phyloP scores from a whole-genome alignment of 306 rosid genomes.

The Calophaca sinica region DNA sequence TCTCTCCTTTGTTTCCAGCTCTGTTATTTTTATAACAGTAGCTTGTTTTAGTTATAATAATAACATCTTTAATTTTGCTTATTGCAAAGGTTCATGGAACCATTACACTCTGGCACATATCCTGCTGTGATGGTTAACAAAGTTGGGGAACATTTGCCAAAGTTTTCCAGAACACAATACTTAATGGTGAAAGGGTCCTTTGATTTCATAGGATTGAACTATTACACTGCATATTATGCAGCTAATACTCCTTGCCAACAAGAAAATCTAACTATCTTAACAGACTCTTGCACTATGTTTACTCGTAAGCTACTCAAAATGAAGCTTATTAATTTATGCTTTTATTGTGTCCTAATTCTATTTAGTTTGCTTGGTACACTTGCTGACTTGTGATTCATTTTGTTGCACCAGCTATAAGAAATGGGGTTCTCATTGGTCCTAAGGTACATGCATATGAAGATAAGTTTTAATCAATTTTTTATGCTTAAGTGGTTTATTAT shows the following conservation, averaged over 20 bases:
- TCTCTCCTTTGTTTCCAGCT: slow-evolving; percentile 15
- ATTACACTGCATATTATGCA: slow-evolving; percentile 62
- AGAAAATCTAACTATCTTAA: slow-evolving; percentile 17
- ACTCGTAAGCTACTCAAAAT: slow-evolving; percentile 45
- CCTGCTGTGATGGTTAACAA: slow-evolving; percentile 56
- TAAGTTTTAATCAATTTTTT: neutral
- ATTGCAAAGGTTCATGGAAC: slow-evolving; percentile 62
- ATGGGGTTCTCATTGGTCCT: slow-evolving; percentile 60
- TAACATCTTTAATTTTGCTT: slow-evolving; percentile 16
- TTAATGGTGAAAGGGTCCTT: slow-evolving; percentile 58
- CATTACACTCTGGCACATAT: slow-evolving; percentile 60
- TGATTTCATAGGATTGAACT: slow-evolving; percentile 72
- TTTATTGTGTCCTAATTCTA: neutral
- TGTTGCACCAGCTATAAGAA: slow-evolving; percentile 45
- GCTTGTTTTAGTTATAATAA: neutral
- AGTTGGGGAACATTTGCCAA: slow-evolving; percentile 58
- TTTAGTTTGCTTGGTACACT: neutral
- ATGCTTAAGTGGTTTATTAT: neutral
- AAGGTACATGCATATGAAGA: slow-evolving; percentile 48
- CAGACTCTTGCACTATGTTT: slow-evolving; percentile 47
- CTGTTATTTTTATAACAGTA: neutral
- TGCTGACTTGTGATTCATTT: slow-evolving; percentile 16
- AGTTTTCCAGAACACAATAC: slow-evolving; percentile 53
- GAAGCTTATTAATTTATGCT: slow-evolving; percentile 6
- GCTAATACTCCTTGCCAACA: slow-evolving; percentile 40